phyloP scores from a whole-genome alignment of 495 filamentous ascomycete genomes.

The Penicillium diatomitis region DNA sequence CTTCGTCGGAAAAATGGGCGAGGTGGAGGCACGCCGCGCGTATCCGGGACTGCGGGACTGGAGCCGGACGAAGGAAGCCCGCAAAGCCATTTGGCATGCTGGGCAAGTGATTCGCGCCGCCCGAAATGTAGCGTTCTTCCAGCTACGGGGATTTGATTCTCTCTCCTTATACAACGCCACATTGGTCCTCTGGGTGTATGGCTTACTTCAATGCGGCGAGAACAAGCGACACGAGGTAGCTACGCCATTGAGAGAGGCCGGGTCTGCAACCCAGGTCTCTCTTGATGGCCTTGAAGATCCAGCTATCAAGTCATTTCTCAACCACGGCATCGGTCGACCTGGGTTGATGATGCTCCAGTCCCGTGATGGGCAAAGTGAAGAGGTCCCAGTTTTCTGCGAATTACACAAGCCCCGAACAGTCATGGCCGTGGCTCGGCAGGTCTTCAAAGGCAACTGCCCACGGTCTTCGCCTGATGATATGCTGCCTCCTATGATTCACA shows the following conservation, averaged over 20 bases:
- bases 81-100: constrained; percentile 49
- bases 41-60: constrained; percentile 43
- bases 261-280: not conserved
- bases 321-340: constrained; percentile 16
- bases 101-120: constrained; percentile 48
- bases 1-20: constrained; percentile 51
- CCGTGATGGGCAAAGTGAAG: not conserved
- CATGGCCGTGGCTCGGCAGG: constrained; percentile 37
- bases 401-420: constrained; percentile 22
- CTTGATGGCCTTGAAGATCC: constrained; percentile 29
- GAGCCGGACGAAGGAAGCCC: constrained; percentile 37
- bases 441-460: constrained; percentile 36
- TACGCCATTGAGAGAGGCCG: constrained; percentile 14
- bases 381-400: constrained; percentile 9
- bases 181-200: constrained; percentile 49
- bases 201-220: constrained; percentile 26
- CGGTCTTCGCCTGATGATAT: constrained; percentile 16
- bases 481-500: constrained; percentile 40
- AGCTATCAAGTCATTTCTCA: constrained; percentile 27
- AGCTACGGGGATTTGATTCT: constrained; percentile 48
- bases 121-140: constrained; percentile 29
- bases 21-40: constrained; percentile 43
- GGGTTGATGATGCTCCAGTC: constrained; percentile 21
- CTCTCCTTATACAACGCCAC: constrained; percentile 47
- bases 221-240: not conserved